Base-by-base conservation (phyloP, 129 eudicot species). In the Flaveria linearis region DNA sequence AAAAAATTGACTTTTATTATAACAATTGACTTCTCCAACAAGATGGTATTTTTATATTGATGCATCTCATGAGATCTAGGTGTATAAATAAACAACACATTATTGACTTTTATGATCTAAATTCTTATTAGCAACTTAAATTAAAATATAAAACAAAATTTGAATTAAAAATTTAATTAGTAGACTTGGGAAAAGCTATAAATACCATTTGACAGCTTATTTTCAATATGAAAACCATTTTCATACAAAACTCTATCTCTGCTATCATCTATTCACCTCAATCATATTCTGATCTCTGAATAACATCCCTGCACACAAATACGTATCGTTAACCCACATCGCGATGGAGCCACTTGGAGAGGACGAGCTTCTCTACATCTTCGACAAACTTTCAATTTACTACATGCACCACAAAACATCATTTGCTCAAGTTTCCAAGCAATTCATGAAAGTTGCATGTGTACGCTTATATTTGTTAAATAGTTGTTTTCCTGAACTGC, bases 321-420 rank as follows among this genome's bases (percentile, higher is more conserved):
- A 63, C 12, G 18, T 1, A 63, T 63, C 36, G 16, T 1, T 17
- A 50, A 13, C 56, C 18, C 8, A 9, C 16, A 57, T 57, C 17
- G n/a, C 0, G 41, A 65, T 65, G 51, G 26, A 66, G 71, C 71
- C 25, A 66, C 71, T 66, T 66, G 71, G 71, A n/a, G 71, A 66
- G 0, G 71, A 66, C 71, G 71, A 66, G 50, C 71, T 66, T 66
- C 50, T 33, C 71, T 36, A 39, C 71, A 66, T 66, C 17, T 66
- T 65, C 26, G 9, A 33, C 71, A 36, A n/a, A 17, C 9, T 65
- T 16, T 20, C 70, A 11, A 0, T 0, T 8, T 36, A 60, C 41
- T 1, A 23, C 39, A 2, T 45, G 23, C 41, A 14, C 1, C 43
- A 62, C 50, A 36, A 3, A 39, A 39, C 2, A 36, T 66, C 50